Evolutionary conservation across 2,329 filamentous ascomycete species (phyloP), one percentile per base, ranked within the genome.

Genomic region (Aspergillus texensis): DNA sequence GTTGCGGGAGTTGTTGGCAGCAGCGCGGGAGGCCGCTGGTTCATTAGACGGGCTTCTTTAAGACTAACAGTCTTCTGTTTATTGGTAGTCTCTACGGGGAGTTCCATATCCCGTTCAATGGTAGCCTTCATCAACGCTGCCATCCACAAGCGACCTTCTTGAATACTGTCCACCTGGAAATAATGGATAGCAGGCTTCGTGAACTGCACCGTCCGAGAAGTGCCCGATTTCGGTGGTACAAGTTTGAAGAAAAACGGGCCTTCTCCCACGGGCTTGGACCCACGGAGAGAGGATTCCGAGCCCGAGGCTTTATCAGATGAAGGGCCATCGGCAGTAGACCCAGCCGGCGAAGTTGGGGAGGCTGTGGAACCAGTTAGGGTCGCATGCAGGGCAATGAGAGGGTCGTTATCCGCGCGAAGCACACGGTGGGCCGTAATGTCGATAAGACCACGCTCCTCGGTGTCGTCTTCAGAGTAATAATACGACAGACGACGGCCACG

Each of bases 41-140:
- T 91, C 89, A 96, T 92, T 66, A 90, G 87, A 63, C 90, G 89
- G 14, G 95, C 95, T 80, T 97, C 97, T 61, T 90, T 87, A 8
- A 99, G 86, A 30, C 91, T 95, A 61, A 99, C 97, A 0, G 95
- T 99, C 83, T 96, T 95, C 75, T 97, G 94, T 75, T 97, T 94
- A 79, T 98, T 98, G 4, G 93, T 97, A 4, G 92, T 95, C 24
- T 92, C 93, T 64, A 97, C 89, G 11, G 90, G 87, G 65, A 91
- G 86, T 4, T 86, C 86, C 72, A 87, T 81, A 70, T 99, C 95
- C 65, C 94, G 90, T 75, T 98, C 94, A 71, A 99, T 99, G 1
- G 95, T 99, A 12, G 95, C 95, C 81, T 99, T 99, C 92, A 99
- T 96, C 58, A 99, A 82, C 6, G 95, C 95, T 5, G 93, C 95